Evolutionary conservation across 805 yeast species (phyloP).

Genomic region (Scheffersomyces stipitis): DNA sequence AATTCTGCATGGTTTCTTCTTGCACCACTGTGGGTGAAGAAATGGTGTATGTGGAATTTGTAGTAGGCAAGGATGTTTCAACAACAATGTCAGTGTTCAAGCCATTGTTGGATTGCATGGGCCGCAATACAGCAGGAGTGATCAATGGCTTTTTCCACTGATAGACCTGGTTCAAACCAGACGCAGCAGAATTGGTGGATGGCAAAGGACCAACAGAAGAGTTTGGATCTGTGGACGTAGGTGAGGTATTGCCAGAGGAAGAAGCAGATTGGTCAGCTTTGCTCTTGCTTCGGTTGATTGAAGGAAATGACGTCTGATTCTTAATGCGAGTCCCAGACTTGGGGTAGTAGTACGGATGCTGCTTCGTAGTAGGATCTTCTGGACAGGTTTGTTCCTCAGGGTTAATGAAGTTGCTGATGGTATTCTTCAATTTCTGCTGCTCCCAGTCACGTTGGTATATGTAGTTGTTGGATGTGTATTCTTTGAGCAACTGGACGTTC

Average conservation of each 20-base stretch:
- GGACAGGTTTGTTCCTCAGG: not conserved
- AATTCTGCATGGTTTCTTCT: not conserved
- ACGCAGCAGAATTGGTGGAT: not conserved
- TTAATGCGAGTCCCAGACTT: constrained; percentile 1
- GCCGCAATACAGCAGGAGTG: constrained; percentile 54
- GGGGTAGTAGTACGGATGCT: constrained; percentile 6
- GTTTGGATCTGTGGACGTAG: not conserved
- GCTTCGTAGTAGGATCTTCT: not conserved
- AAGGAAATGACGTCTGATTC: constrained; percentile 3
- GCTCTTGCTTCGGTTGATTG: constrained; percentile 43
- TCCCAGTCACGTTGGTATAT: constrained; percentile 13
- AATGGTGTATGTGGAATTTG: constrained; percentile 5
- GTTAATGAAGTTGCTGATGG: constrained; percentile 3
- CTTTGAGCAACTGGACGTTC: constrained; percentile 10
- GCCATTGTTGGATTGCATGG: constrained; percentile 12
- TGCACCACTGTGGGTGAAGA: constrained; percentile 3
- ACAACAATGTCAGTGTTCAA: not conserved
- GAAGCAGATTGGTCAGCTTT: constrained; percentile 50
- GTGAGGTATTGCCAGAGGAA: not conserved
- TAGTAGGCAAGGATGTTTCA: not conserved
- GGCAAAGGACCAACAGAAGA: too few species aligned
- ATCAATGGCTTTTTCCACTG: constrained; percentile 47
- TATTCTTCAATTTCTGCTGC: constrained; percentile 7
- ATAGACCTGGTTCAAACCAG: constrained; percentile 38
- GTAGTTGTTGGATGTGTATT: constrained; percentile 13